These are phyloP conservation scores for Solanum chiquidenum DNA, from an alignment of 257 asterid genomes.

Conservation along the genomic window DNA sequence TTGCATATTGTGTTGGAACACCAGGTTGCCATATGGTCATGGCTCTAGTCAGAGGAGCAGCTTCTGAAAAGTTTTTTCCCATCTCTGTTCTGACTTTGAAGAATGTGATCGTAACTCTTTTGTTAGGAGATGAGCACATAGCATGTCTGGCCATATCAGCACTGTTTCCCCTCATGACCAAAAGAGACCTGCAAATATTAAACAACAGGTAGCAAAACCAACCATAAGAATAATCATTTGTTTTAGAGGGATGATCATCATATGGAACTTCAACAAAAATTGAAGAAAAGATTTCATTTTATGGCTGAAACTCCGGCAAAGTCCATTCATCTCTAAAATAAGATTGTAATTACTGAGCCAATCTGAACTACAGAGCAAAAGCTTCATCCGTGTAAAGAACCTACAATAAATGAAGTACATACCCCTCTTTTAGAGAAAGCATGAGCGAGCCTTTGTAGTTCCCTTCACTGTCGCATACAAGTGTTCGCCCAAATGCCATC, in stretches of 20 bases:
- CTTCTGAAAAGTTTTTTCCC: slow-evolving; percentile 19
- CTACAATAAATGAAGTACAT: slow-evolving; percentile 2
- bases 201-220: background rate
- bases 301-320: background rate
- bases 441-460: slow-evolving; percentile 78
- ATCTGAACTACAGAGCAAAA: background rate
- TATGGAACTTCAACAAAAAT: background rate
- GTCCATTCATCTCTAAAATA: background rate
- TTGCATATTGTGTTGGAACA: slow-evolving; percentile 30
- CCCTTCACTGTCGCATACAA: slow-evolving; percentile 67
- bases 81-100: slow-evolving; percentile 55
- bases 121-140: slow-evolving; percentile 80
- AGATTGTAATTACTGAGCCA: background rate
- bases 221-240: background rate
- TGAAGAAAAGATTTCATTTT: background rate
- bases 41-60: slow-evolving; percentile 25
- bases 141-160: slow-evolving; percentile 89
- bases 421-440: slow-evolving; percentile 87
- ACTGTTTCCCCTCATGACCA: slow-evolving; percentile 93
- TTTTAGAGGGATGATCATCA: background rate
- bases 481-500: slow-evolving; percentile 88
- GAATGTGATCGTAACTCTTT: slow-evolving; percentile 75
- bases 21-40: slow-evolving; percentile 82
- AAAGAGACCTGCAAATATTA: slow-evolving; percentile 52
- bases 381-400: background rate